Evolutionary conservation across 345 rosid genomes (phyloP), one percentile per base, ranked within the genome.

Genomic region (Brassica rapa): DNA sequence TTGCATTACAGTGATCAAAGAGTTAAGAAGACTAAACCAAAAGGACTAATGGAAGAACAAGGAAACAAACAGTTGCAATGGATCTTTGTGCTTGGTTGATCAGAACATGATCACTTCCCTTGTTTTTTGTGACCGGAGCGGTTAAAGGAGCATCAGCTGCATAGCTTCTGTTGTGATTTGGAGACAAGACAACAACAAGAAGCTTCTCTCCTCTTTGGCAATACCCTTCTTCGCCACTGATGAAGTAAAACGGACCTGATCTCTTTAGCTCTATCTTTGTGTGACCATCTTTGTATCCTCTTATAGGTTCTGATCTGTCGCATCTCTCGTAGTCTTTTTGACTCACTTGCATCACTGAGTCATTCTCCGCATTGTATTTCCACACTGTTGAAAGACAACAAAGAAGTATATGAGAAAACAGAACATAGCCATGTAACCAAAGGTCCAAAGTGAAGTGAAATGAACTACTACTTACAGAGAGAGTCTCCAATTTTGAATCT

Each of bases 241-340:
- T 86, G 85, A 89, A 89, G 81, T 88, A 89, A 80, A 84, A 89
- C 6, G 83, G 73, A 43, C 96, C 92, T 5, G 89, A 74, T 21
- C 84, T 83, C 53, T 88, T 86, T 23, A 91, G 82, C 74, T 73
- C 73, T 78, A 87, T 78, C 16, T 78, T 72, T 10, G 88, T 88
- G 75, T 87, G 80, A n/a, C 96, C 96, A 12, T 88, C 86, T 80
- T 88, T 86, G 73, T 86, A 88, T 78, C 83, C 88, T 85, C 69
- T 86, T 49, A 74, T 74, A 0, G 92, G 92, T 8, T 86, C 87
- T 29, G 85, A 79, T 2, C 89, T 86, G 23, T 83, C 85, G 86
- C 96, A 91, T 33, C 77, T 84, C 60, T 81, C 79, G 83, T 89
- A 91, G 41, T 86, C 87, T 43, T 79, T 85, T 39, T 71, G 60